phyloP scores from a whole-genome alignment of 805 yeast genomes.

The Cyberlindnera suaveolens region DNA sequence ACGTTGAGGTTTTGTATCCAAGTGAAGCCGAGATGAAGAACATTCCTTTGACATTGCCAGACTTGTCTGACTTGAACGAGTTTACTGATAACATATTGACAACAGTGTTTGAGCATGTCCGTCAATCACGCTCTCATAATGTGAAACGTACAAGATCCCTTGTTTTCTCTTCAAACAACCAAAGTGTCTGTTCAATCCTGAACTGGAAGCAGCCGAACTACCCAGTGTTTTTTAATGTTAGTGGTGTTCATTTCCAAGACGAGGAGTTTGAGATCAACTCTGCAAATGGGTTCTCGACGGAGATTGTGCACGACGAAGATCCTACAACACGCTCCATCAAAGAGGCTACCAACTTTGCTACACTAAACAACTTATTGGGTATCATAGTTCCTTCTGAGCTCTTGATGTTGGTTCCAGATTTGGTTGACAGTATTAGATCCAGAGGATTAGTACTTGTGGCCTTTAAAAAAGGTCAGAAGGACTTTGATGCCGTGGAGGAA shows the following conservation, averaged over 20 bases:
- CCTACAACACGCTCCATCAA: constrained; percentile 62
- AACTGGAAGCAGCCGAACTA: constrained; percentile 99
- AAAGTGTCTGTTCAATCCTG: constrained; percentile 84
- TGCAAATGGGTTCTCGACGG: constrained; percentile 33
- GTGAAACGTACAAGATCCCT: constrained; percentile 48
- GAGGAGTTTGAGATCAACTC: constrained; percentile 32
- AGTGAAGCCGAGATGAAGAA: constrained; percentile 41
- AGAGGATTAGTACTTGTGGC: constrained; percentile 84
- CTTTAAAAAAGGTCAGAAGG: constrained; percentile 33
- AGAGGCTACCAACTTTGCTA: constrained; percentile 77
- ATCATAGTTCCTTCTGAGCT: constrained; percentile 69
- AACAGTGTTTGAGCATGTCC: constrained; percentile 71
- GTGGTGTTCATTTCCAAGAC: constrained; percentile 43
- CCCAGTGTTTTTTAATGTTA: constrained; percentile 84
- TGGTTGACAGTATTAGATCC: constrained; percentile 68
- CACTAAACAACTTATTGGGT: constrained; percentile 80
- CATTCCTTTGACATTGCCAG: constrained; percentile 34
- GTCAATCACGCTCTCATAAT: constrained; percentile 34
- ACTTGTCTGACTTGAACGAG: constrained; percentile 51
- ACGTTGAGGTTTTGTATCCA: constrained; percentile 74
- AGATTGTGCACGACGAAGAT: constrained; percentile 28
- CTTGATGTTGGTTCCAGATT: constrained; percentile 64
- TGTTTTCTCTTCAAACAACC: constrained; percentile 80
- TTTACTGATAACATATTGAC: constrained; percentile 71
- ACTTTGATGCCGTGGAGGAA: constrained; percentile 10